Conservation (phyloP, 192 early-diverging fungal genomes). For the Backusella liffmaniae region DNA sequence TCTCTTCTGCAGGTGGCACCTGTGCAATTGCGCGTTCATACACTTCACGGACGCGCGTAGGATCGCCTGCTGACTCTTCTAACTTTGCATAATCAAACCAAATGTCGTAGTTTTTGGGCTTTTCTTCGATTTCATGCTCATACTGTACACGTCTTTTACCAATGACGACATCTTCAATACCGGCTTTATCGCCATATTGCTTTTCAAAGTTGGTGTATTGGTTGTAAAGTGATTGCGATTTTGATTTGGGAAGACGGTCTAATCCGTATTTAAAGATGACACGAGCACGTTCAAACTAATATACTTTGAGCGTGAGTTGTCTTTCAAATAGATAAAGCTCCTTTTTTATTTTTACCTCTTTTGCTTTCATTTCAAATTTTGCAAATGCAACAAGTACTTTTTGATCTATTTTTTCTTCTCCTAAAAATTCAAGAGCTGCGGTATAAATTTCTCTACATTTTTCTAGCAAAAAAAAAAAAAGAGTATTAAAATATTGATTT, state of each 20-base stretch:
- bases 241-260: slow-evolving; percentile 77
- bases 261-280: slow-evolving; percentile 96
- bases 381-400: slow-evolving; percentile 96
- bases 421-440: slow-evolving; percentile 82
- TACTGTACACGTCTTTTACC: slow-evolving; percentile 89
- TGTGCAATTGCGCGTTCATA: slow-evolving; percentile 96
- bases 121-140: slow-evolving; percentile 67
- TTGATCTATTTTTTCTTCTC: slow-evolving; percentile 90
- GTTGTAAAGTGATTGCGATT: slow-evolving; percentile 88
- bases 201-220: slow-evolving; percentile 97
- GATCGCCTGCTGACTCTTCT: slow-evolving; percentile 77
- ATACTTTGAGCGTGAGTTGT: neutral
- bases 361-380: slow-evolving; percentile 87
- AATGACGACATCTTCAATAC: slow-evolving; percentile 89
- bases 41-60: slow-evolving; percentile 81
- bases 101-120: slow-evolving; percentile 93
- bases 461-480: slow-evolving; percentile 39
- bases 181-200: slow-evolving; percentile 84
- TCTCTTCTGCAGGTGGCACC: slow-evolving; percentile 81
- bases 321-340: neutral
- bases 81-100: slow-evolving; percentile 96
- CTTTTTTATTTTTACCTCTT: slow-evolving; percentile 58
- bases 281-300: slow-evolving; percentile 80
- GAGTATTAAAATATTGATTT: neutral
- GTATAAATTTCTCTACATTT: slow-evolving; percentile 86